Evolutionary conservation across 768 basidiomycete genomes (phyloP).

Genomic region (Collybia mongolica): DNA sequence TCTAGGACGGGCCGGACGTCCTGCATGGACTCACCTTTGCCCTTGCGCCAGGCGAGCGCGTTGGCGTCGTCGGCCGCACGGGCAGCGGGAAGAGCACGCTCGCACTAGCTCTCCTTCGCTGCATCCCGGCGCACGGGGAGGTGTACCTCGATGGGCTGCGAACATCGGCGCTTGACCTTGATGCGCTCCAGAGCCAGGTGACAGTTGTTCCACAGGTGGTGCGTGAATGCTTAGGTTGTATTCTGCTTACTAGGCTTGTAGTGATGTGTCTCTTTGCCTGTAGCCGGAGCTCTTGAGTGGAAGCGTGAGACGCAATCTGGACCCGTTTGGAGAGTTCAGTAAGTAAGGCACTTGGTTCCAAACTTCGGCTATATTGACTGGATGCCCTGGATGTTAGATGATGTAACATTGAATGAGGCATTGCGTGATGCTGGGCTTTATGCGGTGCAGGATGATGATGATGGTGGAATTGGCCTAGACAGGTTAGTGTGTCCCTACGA

Average conservation of each 20-base stretch:
- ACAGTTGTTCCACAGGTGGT: constrained; percentile 58
- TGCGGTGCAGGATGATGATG: constrained; percentile 37
- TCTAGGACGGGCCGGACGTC: constrained; percentile 42
- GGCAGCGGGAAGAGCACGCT: constrained; percentile 58
- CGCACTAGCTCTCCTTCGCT: constrained; percentile 53
- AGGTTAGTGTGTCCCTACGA: no score
- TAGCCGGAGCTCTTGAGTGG: constrained; percentile 57
- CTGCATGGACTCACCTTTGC: constrained; percentile 51
- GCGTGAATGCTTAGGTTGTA: constrained; percentile 12
- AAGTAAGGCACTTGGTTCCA: no score
- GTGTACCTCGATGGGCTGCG: constrained; percentile 55
- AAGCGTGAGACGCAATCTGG: constrained; percentile 61
- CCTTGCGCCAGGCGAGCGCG: constrained; percentile 55
- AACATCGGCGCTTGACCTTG: constrained; percentile 49
- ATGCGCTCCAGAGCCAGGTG: constrained; percentile 53
- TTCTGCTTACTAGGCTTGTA: no score
- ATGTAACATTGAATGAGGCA: constrained; percentile 38
- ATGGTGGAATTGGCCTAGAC: constrained; percentile 49
- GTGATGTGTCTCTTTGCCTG: background rate
- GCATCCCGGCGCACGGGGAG: constrained; percentile 54
- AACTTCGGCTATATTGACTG: no score
- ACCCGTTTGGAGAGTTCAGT: constrained; percentile 55
- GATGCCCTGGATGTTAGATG: constrained; percentile 25
- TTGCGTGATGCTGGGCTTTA: constrained; percentile 39
- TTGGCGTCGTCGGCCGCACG: constrained; percentile 52